Percentiles rank a stretch among this genome's conserved stretches.
phyloP scores from a whole-genome alignment of 345 rosid genomes.

The Pelargonium nanum region DNA sequence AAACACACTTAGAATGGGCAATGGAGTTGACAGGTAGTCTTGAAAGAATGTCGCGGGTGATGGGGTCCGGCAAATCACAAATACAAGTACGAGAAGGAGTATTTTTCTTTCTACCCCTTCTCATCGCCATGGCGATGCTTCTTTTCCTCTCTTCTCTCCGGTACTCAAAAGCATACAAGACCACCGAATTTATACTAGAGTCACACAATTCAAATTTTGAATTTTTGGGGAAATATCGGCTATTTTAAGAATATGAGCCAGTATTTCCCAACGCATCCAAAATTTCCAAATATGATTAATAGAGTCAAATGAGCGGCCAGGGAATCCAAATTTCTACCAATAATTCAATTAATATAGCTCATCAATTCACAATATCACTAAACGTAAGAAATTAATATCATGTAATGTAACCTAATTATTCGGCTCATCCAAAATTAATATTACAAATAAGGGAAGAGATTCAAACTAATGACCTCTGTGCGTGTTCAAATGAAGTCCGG shows the following conservation, averaged over 20 bases:
- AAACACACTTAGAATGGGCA: background rate
- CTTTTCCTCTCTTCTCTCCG: background rate
- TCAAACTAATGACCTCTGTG: too few species aligned
- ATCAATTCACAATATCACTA: background rate
- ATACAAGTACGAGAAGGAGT: background rate
- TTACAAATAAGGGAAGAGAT: too few species aligned
- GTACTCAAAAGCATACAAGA: background rate
- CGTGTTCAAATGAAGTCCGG: too few species aligned
- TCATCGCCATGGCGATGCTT: background rate
- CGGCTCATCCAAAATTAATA: too few species aligned
- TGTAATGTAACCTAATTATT: too few species aligned
- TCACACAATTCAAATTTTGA: background rate
- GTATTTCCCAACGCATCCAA: background rate
- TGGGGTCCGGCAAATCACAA: background rate
- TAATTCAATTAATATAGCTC: background rate
- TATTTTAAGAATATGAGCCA: too few species aligned
- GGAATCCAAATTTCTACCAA: background rate
- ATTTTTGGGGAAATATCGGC: background rate
- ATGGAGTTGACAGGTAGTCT: background rate
- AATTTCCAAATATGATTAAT: background rate
- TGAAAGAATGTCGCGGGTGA: background rate
- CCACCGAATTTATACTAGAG: background rate
- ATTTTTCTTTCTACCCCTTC: too few species aligned
- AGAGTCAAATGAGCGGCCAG: background rate
- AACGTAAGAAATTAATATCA: too few species aligned